These are phyloP conservation scores for Myriosclerotinia duriaeana DNA, from an alignment of 2,329 filamentous ascomycete genomes.

Conservation along the genomic window DNA sequence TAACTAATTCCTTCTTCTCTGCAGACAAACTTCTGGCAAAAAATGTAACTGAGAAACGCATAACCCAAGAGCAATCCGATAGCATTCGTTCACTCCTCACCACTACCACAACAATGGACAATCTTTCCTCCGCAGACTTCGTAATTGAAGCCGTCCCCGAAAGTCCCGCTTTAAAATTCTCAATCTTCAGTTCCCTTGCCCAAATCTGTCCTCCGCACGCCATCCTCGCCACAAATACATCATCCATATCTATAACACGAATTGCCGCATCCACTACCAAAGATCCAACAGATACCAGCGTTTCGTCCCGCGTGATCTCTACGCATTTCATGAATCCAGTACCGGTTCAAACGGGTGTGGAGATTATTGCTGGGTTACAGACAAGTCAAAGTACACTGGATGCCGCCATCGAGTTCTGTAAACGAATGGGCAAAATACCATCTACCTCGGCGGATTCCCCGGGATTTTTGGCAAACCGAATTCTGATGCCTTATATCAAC, in stretches of 20 bases:
- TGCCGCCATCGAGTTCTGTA: conserved; percentile 80
- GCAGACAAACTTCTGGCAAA: conserved; percentile 89
- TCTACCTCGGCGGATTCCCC: conserved; percentile 87
- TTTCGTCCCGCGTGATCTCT: conserved; percentile 83
- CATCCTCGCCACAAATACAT: conserved; percentile 95
- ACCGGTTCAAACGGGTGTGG: conserved; percentile 92
- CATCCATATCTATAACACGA: conserved; percentile 95
- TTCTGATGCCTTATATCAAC: conserved; percentile 99
- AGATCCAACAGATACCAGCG: conserved; percentile 76
- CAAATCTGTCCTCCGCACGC: conserved; percentile 79
- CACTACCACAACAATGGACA: conserved; percentile 70
- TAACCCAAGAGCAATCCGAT: conserved; percentile 79
- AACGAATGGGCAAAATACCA: conserved; percentile 88
- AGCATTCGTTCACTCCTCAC: conserved; percentile 67
- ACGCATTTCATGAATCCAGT: conserved; percentile 99
- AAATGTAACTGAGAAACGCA: conserved; percentile 82
- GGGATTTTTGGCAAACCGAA: conserved; percentile 93
- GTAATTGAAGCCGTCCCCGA: conserved; percentile 97
- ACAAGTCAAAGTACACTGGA: conserved; percentile 80
- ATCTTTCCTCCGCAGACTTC: conserved; percentile 84
- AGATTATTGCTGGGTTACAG: conserved; percentile 93
- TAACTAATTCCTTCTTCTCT: conserved; percentile 3
- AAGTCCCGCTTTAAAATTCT: conserved; percentile 81
- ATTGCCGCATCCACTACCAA: conserved; percentile 84
- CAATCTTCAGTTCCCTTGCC: conserved; percentile 82